These are phyloP conservation scores for Puya raimondii DNA, from an alignment of 176 grass and related monocot genomes.

Conservation along the genomic window DNA sequence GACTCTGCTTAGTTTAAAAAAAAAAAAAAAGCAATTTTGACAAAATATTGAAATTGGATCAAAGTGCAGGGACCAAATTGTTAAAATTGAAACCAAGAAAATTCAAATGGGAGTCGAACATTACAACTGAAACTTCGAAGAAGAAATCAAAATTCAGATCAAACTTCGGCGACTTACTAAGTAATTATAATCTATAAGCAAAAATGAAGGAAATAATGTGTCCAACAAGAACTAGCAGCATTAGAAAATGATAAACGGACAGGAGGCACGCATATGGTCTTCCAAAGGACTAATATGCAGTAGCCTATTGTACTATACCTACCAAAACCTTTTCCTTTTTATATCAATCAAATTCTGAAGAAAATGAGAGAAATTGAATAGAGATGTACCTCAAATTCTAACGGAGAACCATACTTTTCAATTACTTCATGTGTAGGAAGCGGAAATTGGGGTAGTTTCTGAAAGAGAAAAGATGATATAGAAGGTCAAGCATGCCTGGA, in stretches of 20 bases:
- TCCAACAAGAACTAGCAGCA: no score
- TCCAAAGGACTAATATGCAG: no score
- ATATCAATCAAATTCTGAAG: neutral
- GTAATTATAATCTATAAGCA: no score
- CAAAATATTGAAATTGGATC: neutral
- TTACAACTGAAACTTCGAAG: constrained; percentile 18
- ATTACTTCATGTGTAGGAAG: constrained; percentile 80
- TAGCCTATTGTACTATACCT: no score
- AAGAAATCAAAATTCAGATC: constrained; percentile 7
- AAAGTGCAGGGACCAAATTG: neutral
- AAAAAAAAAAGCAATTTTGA: no score
- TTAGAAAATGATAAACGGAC: no score
- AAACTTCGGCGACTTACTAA: no score
- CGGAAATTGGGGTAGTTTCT: constrained; percentile 87
- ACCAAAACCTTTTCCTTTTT: neutral
- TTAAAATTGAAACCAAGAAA: neutral
- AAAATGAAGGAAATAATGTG: no score
- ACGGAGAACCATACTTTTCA: constrained; percentile 59
- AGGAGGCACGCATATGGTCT: no score
- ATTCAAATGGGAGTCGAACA: neutral
- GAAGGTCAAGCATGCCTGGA: neutral
- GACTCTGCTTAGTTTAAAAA: no score
- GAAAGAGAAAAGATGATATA: constrained; percentile 19
- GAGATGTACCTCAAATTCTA: constrained; percentile 74
- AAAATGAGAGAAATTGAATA: constrained; percentile 6